Conservation (phyloP, 1,139 yeast genomes). For the Magnusiomyces sp. region DNA sequence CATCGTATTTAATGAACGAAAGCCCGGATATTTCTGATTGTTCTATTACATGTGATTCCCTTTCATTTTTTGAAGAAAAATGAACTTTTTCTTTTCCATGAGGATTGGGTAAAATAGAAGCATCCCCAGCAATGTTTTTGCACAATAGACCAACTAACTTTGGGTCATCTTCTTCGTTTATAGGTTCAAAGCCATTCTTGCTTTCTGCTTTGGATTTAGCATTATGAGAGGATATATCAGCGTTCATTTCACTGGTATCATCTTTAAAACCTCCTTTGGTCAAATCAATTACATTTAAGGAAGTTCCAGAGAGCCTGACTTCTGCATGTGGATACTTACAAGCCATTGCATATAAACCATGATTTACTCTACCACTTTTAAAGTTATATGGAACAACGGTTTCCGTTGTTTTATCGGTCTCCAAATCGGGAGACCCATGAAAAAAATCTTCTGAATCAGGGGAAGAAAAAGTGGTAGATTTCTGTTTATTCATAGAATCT, state of each 20-base stretch:
- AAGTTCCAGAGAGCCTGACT: conserved; percentile 11
- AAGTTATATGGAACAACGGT: neutral
- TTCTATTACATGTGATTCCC: conserved; percentile 18
- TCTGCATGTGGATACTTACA: conserved; percentile 18
- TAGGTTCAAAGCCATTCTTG: too few relatives aligned
- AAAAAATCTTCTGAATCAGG: neutral
- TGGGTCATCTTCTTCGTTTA: conserved; percentile 4
- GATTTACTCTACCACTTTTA: conserved; percentile 10
- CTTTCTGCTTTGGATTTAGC: too few relatives aligned
- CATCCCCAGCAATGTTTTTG: conserved; percentile 21
- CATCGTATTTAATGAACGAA: conserved; percentile 37
- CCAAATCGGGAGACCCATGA: neutral
- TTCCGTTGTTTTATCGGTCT: neutral
- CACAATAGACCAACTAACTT: conserved; percentile 19
- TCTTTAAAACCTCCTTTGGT: too few relatives aligned
- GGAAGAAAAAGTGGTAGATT: neutral
- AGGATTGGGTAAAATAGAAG: conserved; percentile 18
- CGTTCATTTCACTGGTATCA: too few relatives aligned
- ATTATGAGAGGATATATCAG: too few relatives aligned
- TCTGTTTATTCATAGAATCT: neutral
- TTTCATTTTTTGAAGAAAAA: neutral
- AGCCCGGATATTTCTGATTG: conserved; percentile 37
- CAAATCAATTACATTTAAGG: conserved; percentile 15
- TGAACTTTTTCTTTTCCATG: neutral
- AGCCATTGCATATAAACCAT: conserved; percentile 20